A percentile compares a stretch with the other conserved stretches of the same genome.
Conservation (phyloP, 257 asterid species). For the Ilex asprella region DNA sequence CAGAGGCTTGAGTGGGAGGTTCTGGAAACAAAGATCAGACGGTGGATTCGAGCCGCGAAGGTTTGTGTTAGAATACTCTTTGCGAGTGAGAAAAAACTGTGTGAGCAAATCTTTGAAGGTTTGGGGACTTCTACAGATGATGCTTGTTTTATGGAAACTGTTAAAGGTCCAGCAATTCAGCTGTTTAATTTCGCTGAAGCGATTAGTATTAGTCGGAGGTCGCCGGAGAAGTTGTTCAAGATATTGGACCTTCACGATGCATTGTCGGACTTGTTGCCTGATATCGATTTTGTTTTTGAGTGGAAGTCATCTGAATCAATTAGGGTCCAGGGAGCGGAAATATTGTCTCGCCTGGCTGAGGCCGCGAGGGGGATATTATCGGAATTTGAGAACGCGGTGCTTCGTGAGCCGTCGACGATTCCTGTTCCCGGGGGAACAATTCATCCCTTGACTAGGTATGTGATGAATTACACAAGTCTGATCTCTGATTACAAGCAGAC, state of each 20-base stretch:
- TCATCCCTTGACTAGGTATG: conserved; percentile 89
- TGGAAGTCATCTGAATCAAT: conserved; percentile 60
- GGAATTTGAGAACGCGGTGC: conserved; percentile 80
- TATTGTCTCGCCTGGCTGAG: conserved; percentile 73
- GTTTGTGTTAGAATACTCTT: conserved; percentile 66
- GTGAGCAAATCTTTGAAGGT: conserved; percentile 68
- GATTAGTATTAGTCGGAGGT: conserved; percentile 64
- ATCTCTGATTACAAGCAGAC: conserved; percentile 73
- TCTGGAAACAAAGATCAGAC: conserved; percentile 71
- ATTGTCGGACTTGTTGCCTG: conserved; percentile 65
- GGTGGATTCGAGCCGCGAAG: conserved; percentile 80
- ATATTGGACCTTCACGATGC: conserved; percentile 82
- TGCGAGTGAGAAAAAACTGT: conserved; percentile 66
- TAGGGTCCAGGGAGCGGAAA: conserved; percentile 70
- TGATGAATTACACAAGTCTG: conserved; percentile 81
- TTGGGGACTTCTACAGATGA: conserved; percentile 52
- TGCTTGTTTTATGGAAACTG: conserved; percentile 72
- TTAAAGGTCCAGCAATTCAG: conserved; percentile 80
- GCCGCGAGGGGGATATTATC: conserved; percentile 75
- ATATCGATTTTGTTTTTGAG: conserved; percentile 62
- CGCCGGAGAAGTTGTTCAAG: conserved; percentile 89
- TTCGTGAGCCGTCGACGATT: conserved; percentile 66
- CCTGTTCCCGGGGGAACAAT: conserved; percentile 90
- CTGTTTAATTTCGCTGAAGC: conserved; percentile 85
- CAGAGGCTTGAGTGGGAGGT: conserved; percentile 83